Conservation (phyloP, 2,329 filamentous ascomycete species). For the Colletotrichum liriopes region DNA sequence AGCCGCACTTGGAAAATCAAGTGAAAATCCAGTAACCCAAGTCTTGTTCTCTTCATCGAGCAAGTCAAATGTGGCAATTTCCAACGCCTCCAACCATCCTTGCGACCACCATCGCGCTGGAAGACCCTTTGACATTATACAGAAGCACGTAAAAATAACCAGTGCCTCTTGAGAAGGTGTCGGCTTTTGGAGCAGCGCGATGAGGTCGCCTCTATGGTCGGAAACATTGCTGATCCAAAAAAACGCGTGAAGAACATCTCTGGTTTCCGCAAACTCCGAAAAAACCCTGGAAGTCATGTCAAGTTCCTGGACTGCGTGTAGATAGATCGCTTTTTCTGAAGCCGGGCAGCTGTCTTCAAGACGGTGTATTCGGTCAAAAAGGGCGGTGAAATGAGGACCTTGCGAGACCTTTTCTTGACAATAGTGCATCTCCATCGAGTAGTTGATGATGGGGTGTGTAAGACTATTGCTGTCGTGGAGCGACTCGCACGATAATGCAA, state of each 20-base stretch:
- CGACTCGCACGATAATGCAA: constrained; percentile 1
- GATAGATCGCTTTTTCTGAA: neutral
- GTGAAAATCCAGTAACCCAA: constrained; percentile 48
- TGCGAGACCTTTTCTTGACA: neutral
- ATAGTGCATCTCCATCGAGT: constrained; percentile 3
- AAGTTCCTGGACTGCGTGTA: constrained; percentile 3
- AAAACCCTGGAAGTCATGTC: neutral
- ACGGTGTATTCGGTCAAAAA: neutral
- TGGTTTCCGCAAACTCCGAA: neutral
- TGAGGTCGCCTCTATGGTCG: constrained; percentile 48
- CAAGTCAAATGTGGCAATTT: constrained; percentile 49
- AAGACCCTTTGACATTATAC: constrained; percentile 50
- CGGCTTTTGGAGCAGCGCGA: constrained; percentile 51
- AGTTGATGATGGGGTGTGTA: constrained; percentile 12
- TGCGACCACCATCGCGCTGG: constrained; percentile 54
- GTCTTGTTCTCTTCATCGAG: constrained; percentile 53
- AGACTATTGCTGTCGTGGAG: neutral
- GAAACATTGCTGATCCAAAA: constrained; percentile 55
- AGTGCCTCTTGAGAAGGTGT: constrained; percentile 48
- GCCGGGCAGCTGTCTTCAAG: neutral
- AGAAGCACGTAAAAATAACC: constrained; percentile 54
- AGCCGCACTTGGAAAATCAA: no score
- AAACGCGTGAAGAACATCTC: constrained; percentile 57
- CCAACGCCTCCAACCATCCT: constrained; percentile 52
- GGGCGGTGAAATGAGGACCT: neutral